Percentiles rank a stretch among this genome's conserved stretches.
Evolutionary conservation across 805 yeast species (phyloP).

Genomic region (Metschnikowia picachoensis): DNA sequence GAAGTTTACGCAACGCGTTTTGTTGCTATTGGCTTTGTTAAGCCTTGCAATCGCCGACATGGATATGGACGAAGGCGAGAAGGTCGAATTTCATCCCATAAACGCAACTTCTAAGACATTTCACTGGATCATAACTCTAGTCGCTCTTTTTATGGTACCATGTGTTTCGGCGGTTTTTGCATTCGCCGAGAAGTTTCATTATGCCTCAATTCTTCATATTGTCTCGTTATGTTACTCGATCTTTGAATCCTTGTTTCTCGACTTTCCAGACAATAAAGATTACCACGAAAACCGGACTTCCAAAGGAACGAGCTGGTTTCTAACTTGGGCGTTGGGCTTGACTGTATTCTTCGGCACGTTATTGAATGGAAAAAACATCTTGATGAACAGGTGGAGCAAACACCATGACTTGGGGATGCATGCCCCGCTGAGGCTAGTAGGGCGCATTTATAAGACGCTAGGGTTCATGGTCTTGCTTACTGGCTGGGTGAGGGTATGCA

Average conservation of each 20-base stretch:
- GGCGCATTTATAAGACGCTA: conserved; percentile 36
- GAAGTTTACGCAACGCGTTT: not conserved
- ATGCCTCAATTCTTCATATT: conserved; percentile 15
- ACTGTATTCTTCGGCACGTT: conserved; percentile 53
- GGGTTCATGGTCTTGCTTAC: conserved; percentile 47
- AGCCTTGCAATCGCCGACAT: conserved; percentile 10
- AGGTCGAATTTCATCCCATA: conserved; percentile 39
- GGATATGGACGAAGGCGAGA: conserved; percentile 28
- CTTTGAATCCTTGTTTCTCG: conserved; percentile 52
- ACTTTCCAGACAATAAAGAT: conserved; percentile 57
- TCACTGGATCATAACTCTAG: conserved; percentile 60
- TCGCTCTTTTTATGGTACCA: conserved; percentile 49
- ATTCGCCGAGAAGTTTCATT: conserved; percentile 47
- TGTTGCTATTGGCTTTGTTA: not conserved
- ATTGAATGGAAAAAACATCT: conserved; percentile 48
- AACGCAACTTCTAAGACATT: conserved; percentile 52
- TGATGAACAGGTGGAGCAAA: conserved; percentile 26
- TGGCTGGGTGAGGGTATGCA: conserved; percentile 76
- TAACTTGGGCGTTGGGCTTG: conserved; percentile 43
- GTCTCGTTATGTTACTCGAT: conserved; percentile 39
- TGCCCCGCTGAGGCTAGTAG: conserved; percentile 10
- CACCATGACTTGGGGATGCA: conserved; percentile 3
- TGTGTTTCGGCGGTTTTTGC: conserved; percentile 53
- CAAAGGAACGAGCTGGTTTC: conserved; percentile 64
- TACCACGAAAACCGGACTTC: conserved; percentile 68